phyloP scores from a whole-genome alignment of 2,329 filamentous ascomycete genomes.

The Zarea fungicola region DNA sequence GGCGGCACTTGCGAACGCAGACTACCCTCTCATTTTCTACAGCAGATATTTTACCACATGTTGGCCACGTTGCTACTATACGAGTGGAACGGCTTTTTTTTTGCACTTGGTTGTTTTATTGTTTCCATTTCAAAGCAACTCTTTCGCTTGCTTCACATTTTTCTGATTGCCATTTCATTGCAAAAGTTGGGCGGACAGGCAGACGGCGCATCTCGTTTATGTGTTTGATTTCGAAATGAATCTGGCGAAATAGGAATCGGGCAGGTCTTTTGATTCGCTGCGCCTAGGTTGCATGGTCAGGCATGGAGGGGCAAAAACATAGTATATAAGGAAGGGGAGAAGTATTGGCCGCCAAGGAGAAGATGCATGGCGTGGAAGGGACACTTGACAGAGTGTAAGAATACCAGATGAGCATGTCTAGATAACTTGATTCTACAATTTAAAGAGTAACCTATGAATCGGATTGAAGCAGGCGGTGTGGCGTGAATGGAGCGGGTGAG shows the following conservation, averaged over 20 bases:
- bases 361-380: background rate
- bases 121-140: background rate
- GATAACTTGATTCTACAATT: constrained; percentile 11
- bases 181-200: constrained; percentile 13
- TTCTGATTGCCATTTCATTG: constrained; percentile 3
- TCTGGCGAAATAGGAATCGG: constrained; percentile 22
- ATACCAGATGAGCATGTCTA: constrained; percentile 10
- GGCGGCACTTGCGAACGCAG: background rate
- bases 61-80: background rate
- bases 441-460: background rate
- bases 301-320: constrained; percentile 2
- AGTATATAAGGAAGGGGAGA: constrained; percentile 3
- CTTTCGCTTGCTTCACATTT: constrained; percentile 8
- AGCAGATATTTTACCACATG: constrained; percentile 1
- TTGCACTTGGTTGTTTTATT: constrained; percentile 6
- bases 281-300: constrained; percentile 13
- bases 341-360: background rate
- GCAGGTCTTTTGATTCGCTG: constrained; percentile 30
- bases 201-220: constrained; percentile 13
- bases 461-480: too few relatives aligned
- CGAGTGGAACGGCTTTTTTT: constrained; percentile 2
- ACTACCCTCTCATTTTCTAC: constrained; percentile 9
- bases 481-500: too few relatives aligned
- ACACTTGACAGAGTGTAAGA: constrained; percentile 12
- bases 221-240: constrained; percentile 9